Evolutionary conservation across 2,329 filamentous ascomycete genomes (phyloP).

Genomic region (Trichoderma lentiforme): DNA sequence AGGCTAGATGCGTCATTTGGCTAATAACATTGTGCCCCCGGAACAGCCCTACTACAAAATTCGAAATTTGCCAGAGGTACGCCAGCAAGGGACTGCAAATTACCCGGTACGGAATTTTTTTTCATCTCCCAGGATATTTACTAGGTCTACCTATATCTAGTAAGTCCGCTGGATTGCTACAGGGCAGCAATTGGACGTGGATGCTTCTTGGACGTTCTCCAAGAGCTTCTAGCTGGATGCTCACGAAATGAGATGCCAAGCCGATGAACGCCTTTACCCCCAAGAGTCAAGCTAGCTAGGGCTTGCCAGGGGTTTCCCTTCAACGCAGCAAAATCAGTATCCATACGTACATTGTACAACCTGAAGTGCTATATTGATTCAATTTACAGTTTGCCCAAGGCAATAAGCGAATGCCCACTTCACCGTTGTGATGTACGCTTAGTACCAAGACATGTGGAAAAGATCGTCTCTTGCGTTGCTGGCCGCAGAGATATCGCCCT

Average conservation of each 20-base stretch:
- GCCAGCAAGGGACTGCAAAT: background rate
- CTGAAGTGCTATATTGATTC: background rate
- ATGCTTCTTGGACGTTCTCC: background rate
- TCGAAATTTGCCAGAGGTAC: background rate
- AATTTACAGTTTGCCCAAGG: background rate
- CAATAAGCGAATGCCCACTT: background rate
- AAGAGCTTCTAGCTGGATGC: background rate
- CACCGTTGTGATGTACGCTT: background rate
- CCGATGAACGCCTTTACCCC: background rate
- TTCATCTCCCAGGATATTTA: background rate
- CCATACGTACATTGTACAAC: background rate
- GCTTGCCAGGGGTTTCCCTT: background rate
- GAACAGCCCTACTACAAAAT: background rate
- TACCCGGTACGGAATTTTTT: background rate
- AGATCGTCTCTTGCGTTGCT: background rate
- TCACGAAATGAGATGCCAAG: background rate
- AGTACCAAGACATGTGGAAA: background rate
- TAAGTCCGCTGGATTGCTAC: background rate
- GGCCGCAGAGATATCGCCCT: background rate
- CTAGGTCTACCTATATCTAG: background rate
- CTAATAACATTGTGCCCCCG: background rate
- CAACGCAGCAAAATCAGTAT: background rate
- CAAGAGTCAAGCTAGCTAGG: background rate
- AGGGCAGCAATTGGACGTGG: background rate
- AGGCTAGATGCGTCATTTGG: background rate